These are phyloP conservation scores for Saturnispora zaruensis DNA, from an alignment of 805 yeast genomes.

Conservation along the genomic window DNA sequence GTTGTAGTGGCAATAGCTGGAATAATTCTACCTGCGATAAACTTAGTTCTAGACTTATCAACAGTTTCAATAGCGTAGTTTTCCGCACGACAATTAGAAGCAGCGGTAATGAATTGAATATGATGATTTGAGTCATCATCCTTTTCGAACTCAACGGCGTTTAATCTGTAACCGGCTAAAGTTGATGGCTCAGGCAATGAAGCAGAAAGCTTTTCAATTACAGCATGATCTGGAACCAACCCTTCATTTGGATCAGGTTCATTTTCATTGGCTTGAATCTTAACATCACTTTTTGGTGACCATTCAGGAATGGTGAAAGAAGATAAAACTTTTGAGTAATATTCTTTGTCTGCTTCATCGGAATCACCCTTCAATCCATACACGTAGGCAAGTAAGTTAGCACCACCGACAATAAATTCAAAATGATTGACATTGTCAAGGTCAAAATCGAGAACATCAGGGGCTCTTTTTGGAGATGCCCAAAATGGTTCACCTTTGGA, in stretches of 20 bases:
- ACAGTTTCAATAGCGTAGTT: constrained; percentile 85
- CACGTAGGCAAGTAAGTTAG: constrained; percentile 82
- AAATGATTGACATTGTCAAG: constrained; percentile 68
- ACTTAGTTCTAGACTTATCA: constrained; percentile 83
- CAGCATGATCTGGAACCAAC: constrained; percentile 46
- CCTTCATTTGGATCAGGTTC: constrained; percentile 81
- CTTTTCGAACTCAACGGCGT: constrained; percentile 92
- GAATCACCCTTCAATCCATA: constrained; percentile 79
- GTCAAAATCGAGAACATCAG: constrained; percentile 75
- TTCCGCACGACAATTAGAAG: constrained; percentile 91
- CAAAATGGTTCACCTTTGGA: constrained; percentile 90
- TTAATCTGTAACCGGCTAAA: constrained; percentile 78
- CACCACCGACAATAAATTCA: constrained; percentile 79
- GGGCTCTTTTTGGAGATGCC: constrained; percentile 97
- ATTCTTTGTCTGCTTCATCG: constrained; percentile 38
- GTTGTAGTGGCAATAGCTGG: constrained; percentile 99
- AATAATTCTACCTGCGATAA: constrained; percentile 95
- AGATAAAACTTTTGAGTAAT: constrained; percentile 47
- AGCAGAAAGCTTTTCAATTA: constrained; percentile 59
- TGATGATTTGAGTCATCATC: constrained; percentile 97
- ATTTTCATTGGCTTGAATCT: constrained; percentile 75
- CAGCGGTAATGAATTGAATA: constrained; percentile 91
- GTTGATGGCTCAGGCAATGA: constrained; percentile 83
- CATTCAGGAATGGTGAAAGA: constrained; percentile 51
- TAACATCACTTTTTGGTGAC: constrained; percentile 63